Conservation (phyloP, 2,329 filamentous ascomycete genomes). For the Botrytis byssoidea region DNA sequence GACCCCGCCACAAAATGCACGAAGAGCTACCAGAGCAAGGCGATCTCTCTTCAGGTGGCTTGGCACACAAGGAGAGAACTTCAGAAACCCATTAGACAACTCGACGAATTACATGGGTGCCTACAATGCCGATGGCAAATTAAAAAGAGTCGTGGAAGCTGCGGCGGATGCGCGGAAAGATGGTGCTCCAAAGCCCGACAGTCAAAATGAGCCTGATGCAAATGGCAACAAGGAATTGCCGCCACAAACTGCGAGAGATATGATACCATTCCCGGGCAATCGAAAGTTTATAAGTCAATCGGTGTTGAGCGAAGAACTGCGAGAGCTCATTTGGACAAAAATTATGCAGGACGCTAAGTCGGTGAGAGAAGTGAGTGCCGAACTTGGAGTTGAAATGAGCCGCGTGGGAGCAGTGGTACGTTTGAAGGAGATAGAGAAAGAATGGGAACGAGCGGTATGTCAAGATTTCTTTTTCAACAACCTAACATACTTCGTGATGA, state of each 20-base stretch:
- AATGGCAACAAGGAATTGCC: conserved; percentile 28
- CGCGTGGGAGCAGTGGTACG: conserved; percentile 68
- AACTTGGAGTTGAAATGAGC: conserved; percentile 64
- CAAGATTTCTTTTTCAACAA: conserved; percentile 29
- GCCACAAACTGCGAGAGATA: conserved; percentile 28
- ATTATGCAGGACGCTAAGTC: conserved; percentile 56
- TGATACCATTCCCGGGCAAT: conserved; percentile 62
- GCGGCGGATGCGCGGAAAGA: conserved; percentile 5
- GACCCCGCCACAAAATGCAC: conserved; percentile 30
- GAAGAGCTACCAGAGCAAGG: conserved; percentile 35
- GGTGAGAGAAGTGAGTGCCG: conserved; percentile 61
- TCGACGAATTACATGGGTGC: conserved; percentile 39
- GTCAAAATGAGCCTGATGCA: conserved; percentile 8
- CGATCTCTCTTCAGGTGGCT: conserved; percentile 37
- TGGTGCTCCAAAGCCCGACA: conserved; percentile 6
- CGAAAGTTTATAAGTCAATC: conserved; percentile 57
- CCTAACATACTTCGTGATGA: conserved; percentile 55
- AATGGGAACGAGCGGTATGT: conserved; percentile 64
- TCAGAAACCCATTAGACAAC: conserved; percentile 33
- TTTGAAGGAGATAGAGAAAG: conserved; percentile 66
- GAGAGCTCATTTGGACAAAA: conserved; percentile 61
- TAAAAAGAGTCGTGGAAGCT: conserved; percentile 32
- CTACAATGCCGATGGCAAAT: conserved; percentile 34
- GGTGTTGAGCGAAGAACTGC: conserved; percentile 62
- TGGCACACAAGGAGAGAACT: conserved; percentile 30